Evolutionary conservation across 495 filamentous ascomycete genomes (phyloP).

Genomic region (Lindgomyces ingoldianus): DNA sequence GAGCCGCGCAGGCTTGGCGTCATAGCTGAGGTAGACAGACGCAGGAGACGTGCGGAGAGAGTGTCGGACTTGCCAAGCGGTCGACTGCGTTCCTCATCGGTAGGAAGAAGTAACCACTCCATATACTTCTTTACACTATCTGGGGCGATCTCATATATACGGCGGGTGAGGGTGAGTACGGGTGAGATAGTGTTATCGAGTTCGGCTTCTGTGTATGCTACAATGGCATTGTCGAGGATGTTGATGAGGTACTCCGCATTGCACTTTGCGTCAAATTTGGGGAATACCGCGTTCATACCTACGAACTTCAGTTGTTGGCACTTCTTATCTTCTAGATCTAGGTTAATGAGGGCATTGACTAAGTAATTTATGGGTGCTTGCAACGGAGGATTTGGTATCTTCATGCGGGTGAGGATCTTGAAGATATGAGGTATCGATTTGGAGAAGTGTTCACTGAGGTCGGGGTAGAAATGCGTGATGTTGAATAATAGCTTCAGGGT

Average conservation of each 20-base stretch:
- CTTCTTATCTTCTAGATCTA: conserved; percentile 63
- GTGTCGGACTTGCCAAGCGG: conserved; percentile 76
- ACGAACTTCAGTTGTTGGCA: conserved; percentile 33
- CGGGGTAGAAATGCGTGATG: conserved; percentile 69
- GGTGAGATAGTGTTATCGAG: conserved; percentile 70
- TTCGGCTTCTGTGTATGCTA: conserved; percentile 60
- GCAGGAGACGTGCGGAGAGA: conserved; percentile 74
- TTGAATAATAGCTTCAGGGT: conserved; percentile 90
- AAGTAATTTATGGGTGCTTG: conserved; percentile 63
- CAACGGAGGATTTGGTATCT: conserved; percentile 59
- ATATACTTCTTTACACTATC: conserved; percentile 62
- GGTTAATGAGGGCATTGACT: conserved; percentile 77
- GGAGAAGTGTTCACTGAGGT: conserved; percentile 61
- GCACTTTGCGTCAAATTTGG: conserved; percentile 59
- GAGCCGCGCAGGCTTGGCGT: conserved; percentile 69
- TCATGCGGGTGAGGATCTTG: conserved; percentile 63
- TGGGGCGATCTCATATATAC: conserved; percentile 72
- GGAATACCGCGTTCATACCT: conserved; percentile 55
- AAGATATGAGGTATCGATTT: conserved; percentile 70
- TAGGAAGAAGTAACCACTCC: conserved; percentile 69
- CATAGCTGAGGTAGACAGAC: conserved; percentile 71
- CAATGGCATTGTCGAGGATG: conserved; percentile 69
- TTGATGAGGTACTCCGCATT: conserved; percentile 70
- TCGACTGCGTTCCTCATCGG: conserved; percentile 71
- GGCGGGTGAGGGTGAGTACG: conserved; percentile 69